A percentile compares a stretch with the other conserved stretches of the same genome.
These are phyloP conservation scores for Agapanthus africanus DNA, from an alignment of 106 monocot genomes.

Conservation along the genomic window DNA sequence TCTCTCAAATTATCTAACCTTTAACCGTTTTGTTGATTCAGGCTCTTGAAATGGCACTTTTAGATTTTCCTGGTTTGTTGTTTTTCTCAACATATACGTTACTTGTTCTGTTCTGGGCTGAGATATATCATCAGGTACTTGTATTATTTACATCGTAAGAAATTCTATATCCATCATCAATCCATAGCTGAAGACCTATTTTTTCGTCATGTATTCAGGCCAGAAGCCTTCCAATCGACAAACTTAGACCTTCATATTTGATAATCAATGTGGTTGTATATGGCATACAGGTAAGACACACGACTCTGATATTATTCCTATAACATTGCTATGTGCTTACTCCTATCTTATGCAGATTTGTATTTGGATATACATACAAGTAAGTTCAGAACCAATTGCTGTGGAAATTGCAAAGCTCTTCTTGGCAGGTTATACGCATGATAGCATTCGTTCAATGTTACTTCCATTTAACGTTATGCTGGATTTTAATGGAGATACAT, in stretches of 20 bases:
- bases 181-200: neutral
- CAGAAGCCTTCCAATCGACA: slow-evolving; percentile 46
- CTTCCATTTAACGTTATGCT: neutral
- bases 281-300: slow-evolving; percentile 48
- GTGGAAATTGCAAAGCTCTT: slow-evolving; percentile 48
- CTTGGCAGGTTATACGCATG: slow-evolving; percentile 40
- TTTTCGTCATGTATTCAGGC: slow-evolving; percentile 38
- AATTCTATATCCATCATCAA: neutral
- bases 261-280: slow-evolving; percentile 59
- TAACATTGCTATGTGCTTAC: neutral
- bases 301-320: neutral
- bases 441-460: neutral
- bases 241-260: slow-evolving; percentile 64
- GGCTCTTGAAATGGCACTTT: slow-evolving; percentile 61
- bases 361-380: slow-evolving; percentile 48
- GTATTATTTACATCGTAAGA: slow-evolving; percentile 1
- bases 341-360: slow-evolving; percentile 26
- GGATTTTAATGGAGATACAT: neutral
- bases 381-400: slow-evolving; percentile 27
- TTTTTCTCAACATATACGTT: slow-evolving; percentile 92
- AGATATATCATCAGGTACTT: slow-evolving; percentile 87
- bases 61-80: slow-evolving; percentile 78
- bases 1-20: neutral
- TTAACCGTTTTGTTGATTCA: slow-evolving; percentile 15
- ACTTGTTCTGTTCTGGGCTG: slow-evolving; percentile 91